phyloP scores from a whole-genome alignment of 768 basidiomycete genomes.

The Pleurotus citrinopileatus region DNA sequence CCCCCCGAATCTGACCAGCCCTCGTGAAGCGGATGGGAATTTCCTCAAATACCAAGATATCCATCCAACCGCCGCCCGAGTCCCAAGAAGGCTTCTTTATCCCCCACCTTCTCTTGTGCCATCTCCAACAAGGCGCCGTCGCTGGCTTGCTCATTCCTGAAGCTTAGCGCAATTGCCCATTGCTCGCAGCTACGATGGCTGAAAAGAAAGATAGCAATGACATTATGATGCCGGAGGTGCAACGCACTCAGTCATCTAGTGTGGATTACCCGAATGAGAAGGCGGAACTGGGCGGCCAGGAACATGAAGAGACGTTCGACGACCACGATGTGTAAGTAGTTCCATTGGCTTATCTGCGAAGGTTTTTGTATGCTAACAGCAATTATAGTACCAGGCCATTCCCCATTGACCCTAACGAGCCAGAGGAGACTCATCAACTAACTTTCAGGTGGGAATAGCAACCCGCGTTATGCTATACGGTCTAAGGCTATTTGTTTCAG shows the following conservation, averaged over 20 bases:
- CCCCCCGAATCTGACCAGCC: not conserved
- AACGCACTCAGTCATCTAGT: constrained; percentile 8
- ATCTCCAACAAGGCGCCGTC: not conserved
- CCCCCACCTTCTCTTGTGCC: not conserved
- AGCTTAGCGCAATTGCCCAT: not conserved
- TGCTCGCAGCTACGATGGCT: not conserved
- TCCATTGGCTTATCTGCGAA: not conserved
- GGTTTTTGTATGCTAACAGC: too few relatives aligned
- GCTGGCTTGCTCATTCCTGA: not conserved
- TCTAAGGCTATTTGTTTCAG: constrained; percentile 17
- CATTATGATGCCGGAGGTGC: constrained; percentile 4
- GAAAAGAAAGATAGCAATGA: not conserved
- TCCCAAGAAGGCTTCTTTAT: constrained; percentile 4
- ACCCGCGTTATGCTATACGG: not conserved
- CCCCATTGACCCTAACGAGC: constrained; percentile 46
- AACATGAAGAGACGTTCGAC: constrained; percentile 23
- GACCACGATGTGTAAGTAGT: constrained; percentile 38
- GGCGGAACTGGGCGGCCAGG: constrained; percentile 20
- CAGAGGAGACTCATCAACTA: constrained; percentile 49
- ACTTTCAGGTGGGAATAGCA: constrained; percentile 41
- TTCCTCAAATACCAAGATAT: constrained; percentile 1
- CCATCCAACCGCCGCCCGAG: not conserved
- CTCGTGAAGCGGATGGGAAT: not conserved
- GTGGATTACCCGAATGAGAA: constrained; percentile 25
- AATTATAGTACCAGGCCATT: constrained; percentile 43